A percentile compares a stretch with the other conserved stretches of the same genome.
Conservation (phyloP, 257 asterid genomes). For the Gentiana macrophylla region DNA sequence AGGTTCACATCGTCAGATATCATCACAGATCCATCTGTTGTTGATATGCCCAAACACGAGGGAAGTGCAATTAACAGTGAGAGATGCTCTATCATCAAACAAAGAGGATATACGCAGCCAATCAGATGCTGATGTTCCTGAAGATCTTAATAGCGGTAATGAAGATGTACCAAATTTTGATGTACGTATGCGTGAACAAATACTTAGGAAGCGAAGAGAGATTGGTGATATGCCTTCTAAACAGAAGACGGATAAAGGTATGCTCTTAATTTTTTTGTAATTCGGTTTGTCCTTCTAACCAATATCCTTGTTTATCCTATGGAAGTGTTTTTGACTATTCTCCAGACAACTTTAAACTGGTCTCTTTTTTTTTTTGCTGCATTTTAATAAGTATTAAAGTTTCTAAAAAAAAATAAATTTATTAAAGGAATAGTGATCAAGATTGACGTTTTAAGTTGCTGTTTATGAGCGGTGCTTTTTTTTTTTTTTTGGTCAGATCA, state of each 20-base stretch:
- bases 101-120: conserved; percentile 40
- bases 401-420: too few relatives aligned
- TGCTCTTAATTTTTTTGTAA: conserved; percentile 15
- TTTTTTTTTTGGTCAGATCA: too few relatives aligned
- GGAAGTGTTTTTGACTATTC: too few relatives aligned
- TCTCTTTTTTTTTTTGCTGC: too few relatives aligned
- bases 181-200: conserved; percentile 90
- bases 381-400: too few relatives aligned
- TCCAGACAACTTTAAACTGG: too few relatives aligned
- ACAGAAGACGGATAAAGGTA: conserved; percentile 43
- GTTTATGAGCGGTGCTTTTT: too few relatives aligned
- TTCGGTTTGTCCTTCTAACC: too few relatives aligned
- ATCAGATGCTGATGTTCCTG: conserved; percentile 30
- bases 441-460: too few relatives aligned
- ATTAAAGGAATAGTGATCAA: too few relatives aligned
- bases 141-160: conserved; percentile 65
- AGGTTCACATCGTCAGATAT: conserved; percentile 62
- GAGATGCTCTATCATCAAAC: conserved; percentile 77
- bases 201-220: conserved; percentile 61
- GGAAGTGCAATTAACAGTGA: conserved; percentile 61
- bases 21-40: conserved; percentile 74
- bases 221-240: conserved; percentile 49
- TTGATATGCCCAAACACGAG: conserved; percentile 65
- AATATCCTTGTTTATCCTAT: too few relatives aligned
- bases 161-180: conserved; percentile 77